phyloP scores from a whole-genome alignment of 108 stramenopile genomes.

The Fragilariopsis cylindrus region DNA sequence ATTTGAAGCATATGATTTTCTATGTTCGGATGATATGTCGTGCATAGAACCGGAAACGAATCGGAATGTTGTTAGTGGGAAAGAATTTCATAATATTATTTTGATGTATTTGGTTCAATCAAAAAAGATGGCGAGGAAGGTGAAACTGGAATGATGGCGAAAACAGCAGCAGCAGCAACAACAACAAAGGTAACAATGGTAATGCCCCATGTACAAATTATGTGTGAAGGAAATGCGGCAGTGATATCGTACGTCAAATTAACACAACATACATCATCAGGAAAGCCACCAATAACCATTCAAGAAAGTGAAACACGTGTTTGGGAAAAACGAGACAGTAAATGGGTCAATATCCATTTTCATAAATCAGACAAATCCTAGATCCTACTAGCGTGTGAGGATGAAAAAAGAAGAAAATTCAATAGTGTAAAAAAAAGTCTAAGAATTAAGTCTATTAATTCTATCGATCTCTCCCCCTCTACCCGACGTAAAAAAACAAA shows the following conservation, averaged over 20 bases:
- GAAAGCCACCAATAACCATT: slow-evolving; percentile 19
- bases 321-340: slow-evolving; percentile 30
- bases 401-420: too few relatives aligned
- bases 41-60: slow-evolving; percentile 42
- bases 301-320: slow-evolving; percentile 32
- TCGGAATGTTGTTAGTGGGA: slow-evolving; percentile 30
- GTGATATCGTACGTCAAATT: slow-evolving; percentile 37
- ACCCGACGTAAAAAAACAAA: too few relatives aligned
- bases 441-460: too few relatives aligned
- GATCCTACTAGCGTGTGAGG: not conserved
- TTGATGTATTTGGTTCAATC: slow-evolving; percentile 23
- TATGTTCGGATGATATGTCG: slow-evolving; percentile 28
- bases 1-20: slow-evolving; percentile 28
- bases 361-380: slow-evolving; percentile 25
- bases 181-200: slow-evolving; percentile 30
- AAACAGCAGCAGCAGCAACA: not conserved
- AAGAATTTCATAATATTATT: slow-evolving; percentile 43
- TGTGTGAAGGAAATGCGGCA: slow-evolving; percentile 19
- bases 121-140: not conserved
- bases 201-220: slow-evolving; percentile 26
- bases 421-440: too few relatives aligned
- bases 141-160: not conserved
- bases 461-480: too few relatives aligned
- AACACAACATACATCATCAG: slow-evolving; percentile 12
- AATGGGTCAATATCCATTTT: slow-evolving; percentile 34